Conservation (phyloP, 495 filamentous ascomycete species). For the Staphylotrichum tortipilum region DNA sequence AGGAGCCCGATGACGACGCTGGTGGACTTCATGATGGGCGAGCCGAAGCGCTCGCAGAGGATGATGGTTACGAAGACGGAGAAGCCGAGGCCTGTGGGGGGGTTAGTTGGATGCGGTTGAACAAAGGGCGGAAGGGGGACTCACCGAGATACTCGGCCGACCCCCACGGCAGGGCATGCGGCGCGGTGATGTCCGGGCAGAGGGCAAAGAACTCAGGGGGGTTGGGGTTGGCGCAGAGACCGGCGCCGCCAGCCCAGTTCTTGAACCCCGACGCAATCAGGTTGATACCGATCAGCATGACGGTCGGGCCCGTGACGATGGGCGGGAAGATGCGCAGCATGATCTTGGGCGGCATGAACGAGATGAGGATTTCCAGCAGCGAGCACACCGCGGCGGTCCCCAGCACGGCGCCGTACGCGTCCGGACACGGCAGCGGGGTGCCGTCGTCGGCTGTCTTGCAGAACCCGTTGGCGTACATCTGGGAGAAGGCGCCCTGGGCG, state of each 20-base stretch:
- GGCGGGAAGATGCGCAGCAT: constrained; percentile 79
- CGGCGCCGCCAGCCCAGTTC: constrained; percentile 76
- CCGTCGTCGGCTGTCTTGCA: constrained; percentile 60
- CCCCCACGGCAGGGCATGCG: constrained; percentile 81
- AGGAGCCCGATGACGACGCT: constrained; percentile 75
- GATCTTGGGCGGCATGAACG: constrained; percentile 60
- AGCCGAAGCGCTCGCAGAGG: constrained; percentile 76
- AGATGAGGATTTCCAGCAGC: constrained; percentile 64
- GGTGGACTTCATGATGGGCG: constrained; percentile 57
- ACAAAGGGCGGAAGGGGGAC: background rate
- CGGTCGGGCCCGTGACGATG: constrained; percentile 78
- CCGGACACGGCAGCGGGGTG: constrained; percentile 65
- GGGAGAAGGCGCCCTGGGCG: constrained; percentile 62
- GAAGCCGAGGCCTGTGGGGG: constrained; percentile 55
- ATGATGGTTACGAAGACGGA: constrained; percentile 83
- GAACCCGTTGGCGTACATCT: constrained; percentile 79
- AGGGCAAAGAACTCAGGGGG: constrained; percentile 46
- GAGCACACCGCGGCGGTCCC: constrained; percentile 66
- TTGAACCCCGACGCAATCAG: constrained; percentile 71
- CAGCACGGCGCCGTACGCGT: constrained; percentile 76
- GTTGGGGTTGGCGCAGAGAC: constrained; percentile 50
- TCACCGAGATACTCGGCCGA: constrained; percentile 72
- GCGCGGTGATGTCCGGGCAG: constrained; percentile 65
- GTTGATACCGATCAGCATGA: constrained; percentile 58
- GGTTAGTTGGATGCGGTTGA: background rate